A percentile compares a stretch with the other conserved stretches of the same genome.
phyloP scores from a whole-genome alignment of 495 filamentous ascomycete species.

The Aspergillus panamensis region DNA sequence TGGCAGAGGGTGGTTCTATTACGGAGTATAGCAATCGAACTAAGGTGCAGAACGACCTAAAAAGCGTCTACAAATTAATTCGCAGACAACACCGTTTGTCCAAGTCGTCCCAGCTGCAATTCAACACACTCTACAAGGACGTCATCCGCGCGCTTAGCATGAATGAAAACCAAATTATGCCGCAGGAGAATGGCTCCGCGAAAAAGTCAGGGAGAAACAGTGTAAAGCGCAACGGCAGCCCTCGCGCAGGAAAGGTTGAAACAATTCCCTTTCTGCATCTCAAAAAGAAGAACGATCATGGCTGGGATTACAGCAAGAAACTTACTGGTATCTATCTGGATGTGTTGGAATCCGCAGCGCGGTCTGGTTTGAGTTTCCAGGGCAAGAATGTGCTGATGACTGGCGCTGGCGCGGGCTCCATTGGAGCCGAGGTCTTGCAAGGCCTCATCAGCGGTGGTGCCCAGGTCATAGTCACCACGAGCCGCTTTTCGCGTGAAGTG shows the following conservation, averaged over 20 bases:
- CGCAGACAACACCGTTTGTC: conserved; percentile 95
- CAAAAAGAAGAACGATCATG: conserved; percentile 88
- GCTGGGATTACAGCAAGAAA: conserved; percentile 99
- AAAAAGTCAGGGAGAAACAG: conserved; percentile 66
- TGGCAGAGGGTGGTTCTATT: conserved; percentile 97
- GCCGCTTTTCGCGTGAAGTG: conserved; percentile 91
- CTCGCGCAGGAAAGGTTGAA: conserved; percentile 84
- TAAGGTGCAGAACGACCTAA: conserved; percentile 94
- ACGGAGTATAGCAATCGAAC: conserved; percentile 97
- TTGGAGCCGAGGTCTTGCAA: conserved; percentile 96
- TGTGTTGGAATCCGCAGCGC: conserved; percentile 83
- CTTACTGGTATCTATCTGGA: conserved; percentile 89
- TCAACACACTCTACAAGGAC: conserved; percentile 89
- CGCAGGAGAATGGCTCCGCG: conserved; percentile 65
- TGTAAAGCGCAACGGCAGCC: conserved; percentile 47
- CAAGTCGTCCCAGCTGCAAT: conserved; percentile 89
- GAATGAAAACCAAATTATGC: conserved; percentile 96
- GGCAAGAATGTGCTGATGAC: conserved; percentile 98
- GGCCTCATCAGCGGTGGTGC: conserved; percentile 95
- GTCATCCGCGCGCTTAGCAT: conserved; percentile 89
- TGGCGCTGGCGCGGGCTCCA: conserved; percentile 94
- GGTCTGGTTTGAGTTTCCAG: conserved; percentile 81
- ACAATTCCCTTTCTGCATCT: conserved; percentile 97
- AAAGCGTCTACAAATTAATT: conserved; percentile 93
- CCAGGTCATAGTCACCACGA: conserved; percentile 93